Percentiles rank a stretch among this genome's conserved stretches.
Conservation (phyloP, 2,329 filamentous ascomycete species). For the Epichloe festucae region DNA sequence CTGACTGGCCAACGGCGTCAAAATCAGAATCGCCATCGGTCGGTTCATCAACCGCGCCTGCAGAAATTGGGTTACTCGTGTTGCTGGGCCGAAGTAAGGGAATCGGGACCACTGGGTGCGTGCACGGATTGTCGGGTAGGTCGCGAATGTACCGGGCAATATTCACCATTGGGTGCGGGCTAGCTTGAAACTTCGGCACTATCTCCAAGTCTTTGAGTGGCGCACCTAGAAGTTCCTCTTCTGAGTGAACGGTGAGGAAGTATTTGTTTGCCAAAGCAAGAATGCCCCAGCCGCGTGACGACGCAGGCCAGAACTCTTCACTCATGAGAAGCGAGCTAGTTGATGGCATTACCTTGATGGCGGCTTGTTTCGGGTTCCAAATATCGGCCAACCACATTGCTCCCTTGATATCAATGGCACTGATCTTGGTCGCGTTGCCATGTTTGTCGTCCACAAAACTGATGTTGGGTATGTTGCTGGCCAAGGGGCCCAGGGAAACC, state of each 20-base stretch:
- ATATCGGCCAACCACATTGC: slow-evolving; percentile 38
- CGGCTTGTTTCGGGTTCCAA: slow-evolving; percentile 26
- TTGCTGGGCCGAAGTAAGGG: neutral
- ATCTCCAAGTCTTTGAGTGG: slow-evolving; percentile 9
- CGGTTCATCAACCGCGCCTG: neutral
- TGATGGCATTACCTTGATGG: slow-evolving; percentile 13
- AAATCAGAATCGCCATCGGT: slow-evolving; percentile 6
- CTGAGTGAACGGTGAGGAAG: slow-evolving; percentile 25
- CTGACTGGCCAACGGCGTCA: slow-evolving; percentile 10
- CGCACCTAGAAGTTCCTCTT: slow-evolving; percentile 23
- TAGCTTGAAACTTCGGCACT: slow-evolving; percentile 7
- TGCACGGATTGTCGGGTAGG: slow-evolving; percentile 20
- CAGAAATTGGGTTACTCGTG: neutral
- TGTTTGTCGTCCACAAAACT: slow-evolving; percentile 32
- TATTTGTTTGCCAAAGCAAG: slow-evolving; percentile 30
- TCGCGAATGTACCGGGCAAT: slow-evolving; percentile 13
- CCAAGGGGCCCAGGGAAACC: slow-evolving; percentile 25
- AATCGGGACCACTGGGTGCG: neutral
- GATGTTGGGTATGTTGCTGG: slow-evolving; percentile 40
- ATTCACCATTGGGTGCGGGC: slow-evolving; percentile 12
- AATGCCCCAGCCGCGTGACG: slow-evolving; percentile 34
- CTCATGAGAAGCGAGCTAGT: slow-evolving; percentile 12
- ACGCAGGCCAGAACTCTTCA: slow-evolving; percentile 16
- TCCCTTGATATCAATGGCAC: slow-evolving; percentile 38
- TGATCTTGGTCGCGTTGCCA: slow-evolving; percentile 36